Conservation (phyloP, 2,329 filamentous ascomycete species). For the Fusarium sterilihyphosum region DNA sequence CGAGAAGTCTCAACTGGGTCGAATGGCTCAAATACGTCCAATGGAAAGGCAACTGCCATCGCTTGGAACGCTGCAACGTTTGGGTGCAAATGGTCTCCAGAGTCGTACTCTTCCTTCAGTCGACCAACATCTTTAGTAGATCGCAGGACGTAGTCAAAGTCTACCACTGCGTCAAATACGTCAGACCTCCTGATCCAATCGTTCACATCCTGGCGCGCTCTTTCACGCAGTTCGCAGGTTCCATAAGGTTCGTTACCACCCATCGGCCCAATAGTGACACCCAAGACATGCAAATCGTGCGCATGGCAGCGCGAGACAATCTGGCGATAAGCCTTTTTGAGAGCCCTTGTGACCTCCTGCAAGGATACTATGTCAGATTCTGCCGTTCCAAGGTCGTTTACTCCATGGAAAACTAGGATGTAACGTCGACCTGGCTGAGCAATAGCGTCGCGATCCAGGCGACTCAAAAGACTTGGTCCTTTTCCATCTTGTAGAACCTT, state of each 20-base stretch:
- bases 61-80: neutral
- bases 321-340: neutral
- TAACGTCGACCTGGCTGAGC: neutral
- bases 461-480: neutral
- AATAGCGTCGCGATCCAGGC: neutral
- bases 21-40: neutral
- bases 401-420: neutral
- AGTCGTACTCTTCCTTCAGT: neutral
- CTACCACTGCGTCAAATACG: neutral
- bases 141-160: neutral
- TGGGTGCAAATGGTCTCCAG: neutral
- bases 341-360: neutral
- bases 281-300: neutral
- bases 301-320: neutral
- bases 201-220: neutral
- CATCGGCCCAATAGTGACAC: neutral
- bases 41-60: neutral
- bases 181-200: neutral
- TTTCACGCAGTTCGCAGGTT: neutral
- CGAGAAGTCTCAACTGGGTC: neutral
- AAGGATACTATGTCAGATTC: neutral
- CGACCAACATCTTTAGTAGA: neutral
- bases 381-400: neutral
- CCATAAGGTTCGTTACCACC: neutral
- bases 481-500: neutral